phyloP scores from a whole-genome alignment of 768 basidiomycete species.

The Sutorius australiensis region DNA sequence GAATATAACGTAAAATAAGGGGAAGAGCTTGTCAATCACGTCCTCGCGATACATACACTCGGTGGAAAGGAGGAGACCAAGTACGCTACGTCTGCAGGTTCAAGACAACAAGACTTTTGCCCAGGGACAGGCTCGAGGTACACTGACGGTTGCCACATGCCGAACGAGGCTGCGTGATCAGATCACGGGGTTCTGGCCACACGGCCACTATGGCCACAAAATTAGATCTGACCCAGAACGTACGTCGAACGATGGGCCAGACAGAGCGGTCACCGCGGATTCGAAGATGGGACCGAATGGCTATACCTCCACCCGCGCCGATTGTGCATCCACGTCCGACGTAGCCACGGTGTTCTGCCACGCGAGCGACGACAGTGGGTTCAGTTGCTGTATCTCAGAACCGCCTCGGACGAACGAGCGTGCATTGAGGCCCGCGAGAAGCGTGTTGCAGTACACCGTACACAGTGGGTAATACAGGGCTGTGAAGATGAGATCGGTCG shows the following conservation, averaged over 20 bases:
- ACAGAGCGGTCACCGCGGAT: neutral
- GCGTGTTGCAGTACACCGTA: constrained; percentile 32
- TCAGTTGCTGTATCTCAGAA: neutral
- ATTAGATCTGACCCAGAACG: neutral
- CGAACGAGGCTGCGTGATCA: neutral
- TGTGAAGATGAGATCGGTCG: constrained; percentile 19
- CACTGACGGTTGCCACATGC: neutral
- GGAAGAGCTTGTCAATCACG: neutral
- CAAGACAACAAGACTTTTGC: neutral
- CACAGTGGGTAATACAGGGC: constrained; percentile 31
- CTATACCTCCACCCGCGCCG: neutral
- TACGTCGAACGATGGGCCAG: neutral
- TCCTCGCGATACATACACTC: neutral
- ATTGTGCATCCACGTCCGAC: neutral
- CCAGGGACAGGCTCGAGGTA: neutral
- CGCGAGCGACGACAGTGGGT: neutral
- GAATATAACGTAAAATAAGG: neutral
- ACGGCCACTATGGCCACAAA: neutral
- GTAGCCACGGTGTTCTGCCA: neutral
- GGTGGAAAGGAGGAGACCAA: neutral
- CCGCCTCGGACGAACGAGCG: constrained; percentile 16
- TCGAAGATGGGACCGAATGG: neutral
- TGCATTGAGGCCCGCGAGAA: constrained; percentile 32
- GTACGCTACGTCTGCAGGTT: neutral
- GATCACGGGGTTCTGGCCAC: neutral